These are phyloP conservation scores for Hibiscus syriacus DNA, from an alignment of 345 rosid genomes.

Conservation along the genomic window DNA sequence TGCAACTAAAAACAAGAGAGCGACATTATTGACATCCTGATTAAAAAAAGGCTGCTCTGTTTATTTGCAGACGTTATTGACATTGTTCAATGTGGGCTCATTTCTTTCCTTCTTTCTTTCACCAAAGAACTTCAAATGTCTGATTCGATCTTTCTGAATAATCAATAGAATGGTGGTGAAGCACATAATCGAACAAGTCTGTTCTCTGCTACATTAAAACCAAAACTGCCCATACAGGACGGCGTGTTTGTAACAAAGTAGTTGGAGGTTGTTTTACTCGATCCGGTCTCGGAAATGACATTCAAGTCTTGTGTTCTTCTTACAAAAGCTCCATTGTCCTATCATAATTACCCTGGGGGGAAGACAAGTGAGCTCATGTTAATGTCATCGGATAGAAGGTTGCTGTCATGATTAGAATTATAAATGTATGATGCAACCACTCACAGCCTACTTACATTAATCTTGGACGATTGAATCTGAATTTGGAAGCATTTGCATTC, in stretches of 20 bases:
- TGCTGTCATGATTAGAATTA: not conserved
- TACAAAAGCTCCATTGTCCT: not conserved
- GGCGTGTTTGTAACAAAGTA: too few relatives aligned
- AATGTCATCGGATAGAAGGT: not conserved
- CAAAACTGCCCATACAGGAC: not conserved
- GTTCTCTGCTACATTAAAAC: not conserved
- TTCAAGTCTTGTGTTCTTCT: not conserved
- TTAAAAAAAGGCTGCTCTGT: not conserved
- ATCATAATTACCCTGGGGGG: not conserved
- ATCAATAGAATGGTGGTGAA: not conserved
- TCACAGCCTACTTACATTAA: not conserved
- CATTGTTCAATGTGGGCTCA: not conserved
- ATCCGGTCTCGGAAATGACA: not conserved
- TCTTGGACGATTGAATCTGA: not conserved
- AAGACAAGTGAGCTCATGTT: not conserved
- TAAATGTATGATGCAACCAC: not conserved
- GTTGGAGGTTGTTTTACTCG: not conserved
- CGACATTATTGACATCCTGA: too few relatives aligned
- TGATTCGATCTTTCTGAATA: not conserved
- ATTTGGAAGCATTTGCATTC: not conserved
- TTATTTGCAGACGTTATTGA: not conserved
- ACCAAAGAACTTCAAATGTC: not conserved
- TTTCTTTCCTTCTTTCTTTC: not conserved
- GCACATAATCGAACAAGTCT: not conserved
- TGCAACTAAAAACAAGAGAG: too few relatives aligned